Base-by-base conservation (phyloP, 1,139 yeast species). In the Debaryomycetaceae sp. region DNA sequence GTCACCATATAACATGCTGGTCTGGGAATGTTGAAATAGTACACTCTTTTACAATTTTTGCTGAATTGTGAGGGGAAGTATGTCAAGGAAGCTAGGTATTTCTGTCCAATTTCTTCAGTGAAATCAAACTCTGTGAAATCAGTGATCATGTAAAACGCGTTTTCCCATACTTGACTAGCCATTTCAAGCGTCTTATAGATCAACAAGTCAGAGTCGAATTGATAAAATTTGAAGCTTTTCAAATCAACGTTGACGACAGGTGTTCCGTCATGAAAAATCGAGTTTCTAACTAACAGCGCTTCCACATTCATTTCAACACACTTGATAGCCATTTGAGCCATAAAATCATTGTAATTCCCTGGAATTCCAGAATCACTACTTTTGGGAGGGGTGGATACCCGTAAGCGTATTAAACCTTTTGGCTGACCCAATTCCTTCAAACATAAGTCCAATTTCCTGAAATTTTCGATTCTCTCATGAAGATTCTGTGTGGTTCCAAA, bases 81-180 rank as follows among this genome's bases (percentile, higher is more conserved):
- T 14, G 76, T 57, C 34, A 74, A 55, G 11, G 80, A 58, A 56
- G 54, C 31, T 48, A 63, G 51, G 62, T 64, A 56, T 40, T 41
- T 58, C 54, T 49, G 39, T 30, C 74, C 73, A 7, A 60, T 50
- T 9, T 65, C 61, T 20, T 63, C 59, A 13, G 70, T 63, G 55
- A 75, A 82, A 3, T 40, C n/a, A 11, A 40, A 40, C 20, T 83
- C 85, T 0, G 96, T 85, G 50, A 87, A 81, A 60, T 89, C 96
- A 49, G 81, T 59, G 6, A 88, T 76, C 47, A 84, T 49, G 49
- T 80, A 78, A 57, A 77, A 88, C 49, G 80, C 80, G 40, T 80
- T 75, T 22, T 83, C 82, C 95, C 95, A 87, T 42, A 87, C 75
- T 56, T 85, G 87, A 46, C 85, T 76, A 14, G 86, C 79, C 8